phyloP scores from a whole-genome alignment of 2,329 filamentous ascomycete genomes.

The Diplodia seriata region DNA sequence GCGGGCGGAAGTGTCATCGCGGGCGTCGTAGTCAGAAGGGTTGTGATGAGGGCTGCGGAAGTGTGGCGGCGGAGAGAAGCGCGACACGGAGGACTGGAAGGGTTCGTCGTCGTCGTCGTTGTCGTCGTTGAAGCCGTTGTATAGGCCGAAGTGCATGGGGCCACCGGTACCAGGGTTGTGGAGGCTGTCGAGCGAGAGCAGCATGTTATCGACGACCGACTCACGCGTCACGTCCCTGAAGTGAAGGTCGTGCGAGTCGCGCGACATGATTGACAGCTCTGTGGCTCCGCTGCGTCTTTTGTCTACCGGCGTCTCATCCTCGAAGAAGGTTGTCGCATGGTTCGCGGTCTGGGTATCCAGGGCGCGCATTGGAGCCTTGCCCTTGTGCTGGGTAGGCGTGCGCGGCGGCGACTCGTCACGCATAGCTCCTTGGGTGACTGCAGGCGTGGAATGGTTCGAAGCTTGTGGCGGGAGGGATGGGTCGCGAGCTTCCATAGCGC shows the following conservation, averaged over 20 bases:
- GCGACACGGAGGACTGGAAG: slow-evolving; percentile 46
- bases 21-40: slow-evolving; percentile 57
- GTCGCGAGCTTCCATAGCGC: slow-evolving; percentile 31
- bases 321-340: slow-evolving; percentile 32
- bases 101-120: slow-evolving; percentile 52
- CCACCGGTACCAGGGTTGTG: slow-evolving; percentile 52
- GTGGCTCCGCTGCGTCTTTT: slow-evolving; percentile 31
- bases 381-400: slow-evolving; percentile 26
- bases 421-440: slow-evolving; percentile 24
- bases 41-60: slow-evolving; percentile 63
- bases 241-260: slow-evolving; percentile 85
- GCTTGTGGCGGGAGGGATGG: slow-evolving; percentile 21
- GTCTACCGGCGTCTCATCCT: slow-evolving; percentile 34
- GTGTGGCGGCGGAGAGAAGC: slow-evolving; percentile 43
- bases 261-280: slow-evolving; percentile 35
- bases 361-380: slow-evolving; percentile 29
- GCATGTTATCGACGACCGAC: slow-evolving; percentile 94
- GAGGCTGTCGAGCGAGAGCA: slow-evolving; percentile 83
- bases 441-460: slow-evolving; percentile 17
- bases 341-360: slow-evolving; percentile 15
- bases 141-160: slow-evolving; percentile 38
- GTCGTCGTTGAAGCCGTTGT: slow-evolving; percentile 50
- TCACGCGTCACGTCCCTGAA: slow-evolving; percentile 81
- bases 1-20: slow-evolving; percentile 47
- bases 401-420: slow-evolving; percentile 32